Conservation (phyloP, 305 asterid genomes). For the Fraxinus angustifolia region DNA sequence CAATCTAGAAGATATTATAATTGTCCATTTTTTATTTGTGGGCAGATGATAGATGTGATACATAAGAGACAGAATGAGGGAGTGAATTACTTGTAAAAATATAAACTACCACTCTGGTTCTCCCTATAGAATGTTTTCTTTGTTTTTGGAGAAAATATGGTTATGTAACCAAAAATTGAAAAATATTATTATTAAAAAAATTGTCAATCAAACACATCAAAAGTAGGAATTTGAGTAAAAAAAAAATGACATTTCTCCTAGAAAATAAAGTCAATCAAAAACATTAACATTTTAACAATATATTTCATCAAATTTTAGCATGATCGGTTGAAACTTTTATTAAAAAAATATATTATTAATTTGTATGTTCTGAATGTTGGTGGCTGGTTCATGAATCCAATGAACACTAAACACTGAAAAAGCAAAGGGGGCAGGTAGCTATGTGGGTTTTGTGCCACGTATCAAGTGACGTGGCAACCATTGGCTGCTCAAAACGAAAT, state of each 20-base stretch:
- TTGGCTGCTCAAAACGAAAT: not conserved
- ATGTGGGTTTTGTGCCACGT: slow-evolving; percentile 36
- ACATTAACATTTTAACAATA: not conserved
- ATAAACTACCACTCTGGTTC: not conserved
- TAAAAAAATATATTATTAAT: too few relatives aligned
- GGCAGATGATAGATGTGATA: not conserved
- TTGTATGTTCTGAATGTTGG: not conserved
- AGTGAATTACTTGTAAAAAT: not conserved
- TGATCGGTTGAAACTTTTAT: not conserved
- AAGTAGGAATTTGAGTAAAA: too few relatives aligned
- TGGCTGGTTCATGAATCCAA: not conserved
- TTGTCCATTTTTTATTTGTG: too few relatives aligned
- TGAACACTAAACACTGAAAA: not conserved
- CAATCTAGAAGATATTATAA: too few relatives aligned
- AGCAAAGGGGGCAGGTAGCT: not conserved
- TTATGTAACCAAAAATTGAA: too few relatives aligned
- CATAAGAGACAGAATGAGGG: not conserved
- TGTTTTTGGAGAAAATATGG: too few relatives aligned
- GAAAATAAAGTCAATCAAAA: too few relatives aligned
- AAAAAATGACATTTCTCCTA: too few relatives aligned
- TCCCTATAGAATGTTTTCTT: not conserved
- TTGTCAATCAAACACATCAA: too few relatives aligned
- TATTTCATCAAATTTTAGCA: not conserved
- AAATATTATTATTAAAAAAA: too few relatives aligned
- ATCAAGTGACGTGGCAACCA: slow-evolving; percentile 41